phyloP scores from a whole-genome alignment of 495 filamentous ascomycete genomes.

The Talaromyces trachyspermus region DNA sequence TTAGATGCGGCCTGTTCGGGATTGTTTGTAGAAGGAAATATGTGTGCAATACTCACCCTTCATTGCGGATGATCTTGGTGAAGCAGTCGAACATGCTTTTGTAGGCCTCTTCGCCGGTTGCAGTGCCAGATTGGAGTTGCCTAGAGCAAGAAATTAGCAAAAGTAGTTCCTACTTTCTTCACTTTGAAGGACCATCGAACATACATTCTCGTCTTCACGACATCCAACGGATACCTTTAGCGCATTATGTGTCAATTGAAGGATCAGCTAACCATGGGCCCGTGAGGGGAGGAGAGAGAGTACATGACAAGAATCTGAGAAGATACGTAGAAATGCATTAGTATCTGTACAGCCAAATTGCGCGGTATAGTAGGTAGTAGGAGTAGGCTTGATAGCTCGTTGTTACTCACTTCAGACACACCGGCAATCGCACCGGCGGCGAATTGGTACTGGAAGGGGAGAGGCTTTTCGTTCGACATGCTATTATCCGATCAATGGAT shows the following conservation, averaged over 20 bases:
- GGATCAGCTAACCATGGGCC: neutral
- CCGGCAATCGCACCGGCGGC: conserved; percentile 83
- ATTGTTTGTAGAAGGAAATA: neutral
- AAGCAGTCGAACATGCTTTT: conserved; percentile 98
- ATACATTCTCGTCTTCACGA: conserved; percentile 96
- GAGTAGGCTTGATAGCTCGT: conserved; percentile 12
- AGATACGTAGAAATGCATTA: conserved; percentile 1
- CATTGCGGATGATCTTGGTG: conserved; percentile 86
- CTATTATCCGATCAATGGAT: neutral
- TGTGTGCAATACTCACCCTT: conserved; percentile 60
- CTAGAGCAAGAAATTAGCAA: conserved; percentile 34
- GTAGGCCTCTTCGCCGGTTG: conserved; percentile 69
- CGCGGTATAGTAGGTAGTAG: conserved; percentile 3
- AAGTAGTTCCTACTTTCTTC: neutral
- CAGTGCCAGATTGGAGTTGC: conserved; percentile 75
- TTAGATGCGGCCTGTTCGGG: neutral
- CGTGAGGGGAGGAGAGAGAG: conserved; percentile 14
- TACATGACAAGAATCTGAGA: conserved; percentile 84
- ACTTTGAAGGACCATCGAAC: conserved; percentile 14
- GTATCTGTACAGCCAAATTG: neutral
- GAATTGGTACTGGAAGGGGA: conserved; percentile 83
- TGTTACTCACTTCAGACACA: conserved; percentile 74
- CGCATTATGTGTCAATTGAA: conserved; percentile 1
- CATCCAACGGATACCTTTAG: conserved; percentile 96
- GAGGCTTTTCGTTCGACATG: conserved; percentile 51